These are phyloP conservation scores for Colletotrichum lentis DNA, from an alignment of 2,329 filamentous ascomycete genomes.

Conservation along the genomic window DNA sequence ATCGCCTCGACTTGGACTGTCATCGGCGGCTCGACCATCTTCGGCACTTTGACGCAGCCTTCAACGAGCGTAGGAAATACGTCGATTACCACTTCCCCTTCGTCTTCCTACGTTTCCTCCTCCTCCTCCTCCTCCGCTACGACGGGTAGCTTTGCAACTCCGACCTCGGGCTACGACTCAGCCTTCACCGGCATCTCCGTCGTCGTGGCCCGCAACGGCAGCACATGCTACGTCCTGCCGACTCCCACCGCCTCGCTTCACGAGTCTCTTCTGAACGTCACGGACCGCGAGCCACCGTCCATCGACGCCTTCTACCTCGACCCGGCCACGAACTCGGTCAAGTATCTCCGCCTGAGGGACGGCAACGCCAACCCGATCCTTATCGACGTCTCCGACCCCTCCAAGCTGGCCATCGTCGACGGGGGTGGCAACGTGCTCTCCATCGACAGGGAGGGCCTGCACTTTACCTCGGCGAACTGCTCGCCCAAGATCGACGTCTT, in stretches of 20 bases:
- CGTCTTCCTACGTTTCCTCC: background rate
- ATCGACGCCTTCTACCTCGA: constrained; percentile 50
- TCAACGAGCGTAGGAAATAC: background rate
- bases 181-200: constrained; percentile 32
- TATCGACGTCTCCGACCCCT: constrained; percentile 49
- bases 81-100: background rate
- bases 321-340: constrained; percentile 44
- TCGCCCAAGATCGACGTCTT: constrained; percentile 46
- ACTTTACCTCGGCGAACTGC: constrained; percentile 48
- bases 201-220: constrained; percentile 14
- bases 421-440: constrained; percentile 45
- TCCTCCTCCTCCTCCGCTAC: background rate
- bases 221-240: constrained; percentile 29
- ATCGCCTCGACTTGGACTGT: constrained; percentile 6
- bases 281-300: constrained; percentile 45
- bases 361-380: constrained; percentile 42
- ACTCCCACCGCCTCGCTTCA: constrained; percentile 25
- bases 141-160: background rate
- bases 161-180: background rate
- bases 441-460: constrained; percentile 46
- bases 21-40: constrained; percentile 1
- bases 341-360: constrained; percentile 48
- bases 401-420: constrained; percentile 46
- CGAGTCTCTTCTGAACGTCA: constrained; percentile 46
- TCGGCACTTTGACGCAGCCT: background rate